Evolutionary conservation across 805 yeast genomes (phyloP), one percentile per base, ranked within the genome.

Genomic region (Metschnikowia aberdeeniae): DNA sequence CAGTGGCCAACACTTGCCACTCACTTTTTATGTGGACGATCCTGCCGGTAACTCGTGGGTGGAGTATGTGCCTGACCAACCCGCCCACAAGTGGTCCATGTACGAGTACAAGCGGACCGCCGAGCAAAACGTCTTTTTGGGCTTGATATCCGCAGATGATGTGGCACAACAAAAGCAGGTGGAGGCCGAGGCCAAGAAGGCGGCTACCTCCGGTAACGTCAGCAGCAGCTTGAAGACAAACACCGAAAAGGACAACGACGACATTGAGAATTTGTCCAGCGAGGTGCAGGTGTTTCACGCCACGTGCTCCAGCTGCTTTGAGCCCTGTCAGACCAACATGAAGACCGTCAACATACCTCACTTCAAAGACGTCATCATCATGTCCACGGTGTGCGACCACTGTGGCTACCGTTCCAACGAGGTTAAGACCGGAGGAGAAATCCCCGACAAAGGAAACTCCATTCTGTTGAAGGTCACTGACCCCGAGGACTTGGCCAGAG

Each of bases 11-110:
- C 78, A 77, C 43, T 65, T 87, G 43, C 98, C 98, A 1, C 59
- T 92, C 50, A 86, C 95, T 0, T 76, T 92, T 40, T 73, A 76
- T 20, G 69, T 89, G 9, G 96, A 90, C 64, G 99, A 93, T 65
- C 97, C 99, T 26, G 79, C 97, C 1, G 99, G 99, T 12, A 93
- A 93, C 70, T 92, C 98, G 4, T 93, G 97, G 96, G 81, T 93
- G 44, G 96, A 88, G 61, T 88, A 76, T 63, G 66, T 78, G 48
- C 97, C 97, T 14, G 90, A 87, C 48, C 96, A 89, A 62, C 76
- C 95, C 4, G 73, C 85, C 31, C 95, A 88, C 66, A 89, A 90
- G 65, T 92, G 97, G 97, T 77, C 93, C 22, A 85, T 81, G 64
- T 72, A 76, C 29, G 90, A 88, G 58, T 93, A 90, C 63, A 67